phyloP scores from a whole-genome alignment of 441 rosid species.

The Adansonia rubrostipa region DNA sequence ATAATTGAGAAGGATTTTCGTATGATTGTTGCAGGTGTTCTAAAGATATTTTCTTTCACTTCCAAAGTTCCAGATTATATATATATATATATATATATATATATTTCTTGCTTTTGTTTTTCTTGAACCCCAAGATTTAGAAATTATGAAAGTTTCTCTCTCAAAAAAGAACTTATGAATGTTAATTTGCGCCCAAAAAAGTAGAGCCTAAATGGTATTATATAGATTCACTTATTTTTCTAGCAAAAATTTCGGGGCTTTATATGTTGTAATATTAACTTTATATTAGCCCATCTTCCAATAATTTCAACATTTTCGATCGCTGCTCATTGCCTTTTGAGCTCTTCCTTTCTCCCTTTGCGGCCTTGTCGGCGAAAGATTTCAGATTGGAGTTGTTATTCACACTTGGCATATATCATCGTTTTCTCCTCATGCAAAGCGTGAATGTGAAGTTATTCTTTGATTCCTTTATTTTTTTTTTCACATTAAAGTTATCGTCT shows the following conservation, averaged over 20 bases:
- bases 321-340: background rate
- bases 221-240: background rate
- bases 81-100: background rate
- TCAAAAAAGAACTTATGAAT: too few species aligned
- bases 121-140: background rate
- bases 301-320: background rate
- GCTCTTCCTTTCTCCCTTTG: slow-evolving; percentile 9
- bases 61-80: background rate
- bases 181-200: background rate
- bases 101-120: background rate
- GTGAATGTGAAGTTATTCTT: slow-evolving; percentile 14
- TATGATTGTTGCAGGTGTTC: background rate
- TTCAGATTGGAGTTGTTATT: slow-evolving; percentile 17
- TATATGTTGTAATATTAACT: background rate
- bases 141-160: background rate
- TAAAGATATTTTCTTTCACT: background rate
- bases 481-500: background rate
- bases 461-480: background rate
- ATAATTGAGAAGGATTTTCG: background rate
- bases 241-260: background rate
- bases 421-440: background rate
- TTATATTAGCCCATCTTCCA: background rate
- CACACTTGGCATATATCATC: background rate
- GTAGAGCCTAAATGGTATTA: background rate
- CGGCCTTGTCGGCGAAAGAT: slow-evolving; percentile 1